Evolutionary conservation across 2,329 filamentous ascomycete genomes (phyloP).

Genomic region (Incumbomyces lentus): DNA sequence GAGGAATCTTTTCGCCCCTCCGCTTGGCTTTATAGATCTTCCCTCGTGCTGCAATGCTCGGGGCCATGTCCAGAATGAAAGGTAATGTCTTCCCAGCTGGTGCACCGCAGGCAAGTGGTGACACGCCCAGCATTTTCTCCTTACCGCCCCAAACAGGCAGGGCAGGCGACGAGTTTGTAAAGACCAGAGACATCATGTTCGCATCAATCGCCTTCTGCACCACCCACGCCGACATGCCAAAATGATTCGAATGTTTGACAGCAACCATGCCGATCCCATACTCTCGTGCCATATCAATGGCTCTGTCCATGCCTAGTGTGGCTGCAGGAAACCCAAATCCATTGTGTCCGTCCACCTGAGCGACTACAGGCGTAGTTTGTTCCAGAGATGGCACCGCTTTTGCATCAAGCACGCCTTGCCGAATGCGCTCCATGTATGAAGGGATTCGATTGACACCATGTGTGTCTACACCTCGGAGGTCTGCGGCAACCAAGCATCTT

Average conservation of each 20-base stretch:
- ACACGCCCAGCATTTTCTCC: constrained; percentile 61
- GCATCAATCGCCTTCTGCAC: constrained; percentile 67
- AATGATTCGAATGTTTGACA: constrained; percentile 69
- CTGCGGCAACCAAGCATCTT: constrained; percentile 60
- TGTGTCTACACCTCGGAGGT: constrained; percentile 68
- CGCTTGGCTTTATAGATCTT: constrained; percentile 37
- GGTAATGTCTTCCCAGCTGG: constrained; percentile 49
- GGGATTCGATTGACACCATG: constrained; percentile 71
- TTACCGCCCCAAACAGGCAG: constrained; percentile 61
- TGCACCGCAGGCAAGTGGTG: constrained; percentile 63
- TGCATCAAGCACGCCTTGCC: constrained; percentile 57
- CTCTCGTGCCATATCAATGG: constrained; percentile 55
- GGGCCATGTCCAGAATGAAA: constrained; percentile 46
- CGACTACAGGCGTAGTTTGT: constrained; percentile 60
- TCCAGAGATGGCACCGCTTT: constrained; percentile 47
- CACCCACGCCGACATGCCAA: constrained; percentile 73
- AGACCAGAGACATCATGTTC: constrained; percentile 59
- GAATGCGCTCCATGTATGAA: constrained; percentile 64
- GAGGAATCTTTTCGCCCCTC: constrained; percentile 33
- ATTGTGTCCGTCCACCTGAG: constrained; percentile 57
- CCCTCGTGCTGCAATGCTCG: constrained; percentile 34
- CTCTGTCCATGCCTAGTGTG: constrained; percentile 53
- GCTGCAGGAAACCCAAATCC: constrained; percentile 67
- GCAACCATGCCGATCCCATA: constrained; percentile 65
- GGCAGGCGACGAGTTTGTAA: constrained; percentile 63